These are phyloP conservation scores for Setaria viridis DNA, from an alignment of 202 grass and related monocot genomes.

Conservation along the genomic window DNA sequence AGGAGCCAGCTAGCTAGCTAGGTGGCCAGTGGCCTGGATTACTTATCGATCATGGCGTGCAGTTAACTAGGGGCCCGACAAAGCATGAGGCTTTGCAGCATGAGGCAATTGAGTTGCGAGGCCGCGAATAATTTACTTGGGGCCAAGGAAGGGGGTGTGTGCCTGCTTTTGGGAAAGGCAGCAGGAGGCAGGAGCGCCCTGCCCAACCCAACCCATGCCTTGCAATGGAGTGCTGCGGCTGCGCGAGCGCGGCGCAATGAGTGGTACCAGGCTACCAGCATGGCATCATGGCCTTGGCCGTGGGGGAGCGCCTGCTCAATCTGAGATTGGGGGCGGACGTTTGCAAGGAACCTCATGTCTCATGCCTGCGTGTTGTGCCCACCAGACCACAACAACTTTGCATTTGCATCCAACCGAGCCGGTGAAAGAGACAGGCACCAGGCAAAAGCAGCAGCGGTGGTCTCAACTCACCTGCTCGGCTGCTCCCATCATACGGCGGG, in stretches of 20 bases:
- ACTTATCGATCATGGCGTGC: neutral
- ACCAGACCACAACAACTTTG: neutral
- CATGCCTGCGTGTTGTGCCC: neutral
- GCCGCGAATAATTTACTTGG: constrained; percentile 52
- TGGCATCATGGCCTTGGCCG: neutral
- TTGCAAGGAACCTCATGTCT: neutral
- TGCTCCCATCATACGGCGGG: neutral
- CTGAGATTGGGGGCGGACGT: neutral
- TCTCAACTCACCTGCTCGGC: neutral
- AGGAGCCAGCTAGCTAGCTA: neutral
- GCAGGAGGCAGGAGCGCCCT: constrained; percentile 34
- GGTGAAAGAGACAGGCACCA: neutral
- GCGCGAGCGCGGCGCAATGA: constrained; percentile 37
- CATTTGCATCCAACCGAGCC: neutral
- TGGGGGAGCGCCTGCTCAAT: neutral
- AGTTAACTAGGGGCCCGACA: constrained; percentile 62
- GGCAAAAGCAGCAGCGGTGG: neutral
- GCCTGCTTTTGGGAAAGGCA: constrained; percentile 58
- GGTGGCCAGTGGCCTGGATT: too few relatives aligned
- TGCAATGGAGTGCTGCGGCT: constrained; percentile 42
- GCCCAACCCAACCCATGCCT: constrained; percentile 55
- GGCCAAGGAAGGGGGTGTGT: neutral
- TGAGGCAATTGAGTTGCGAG: constrained; percentile 67
- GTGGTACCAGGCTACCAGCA: constrained; percentile 16
- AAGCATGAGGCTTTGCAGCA: constrained; percentile 86